These are phyloP conservation scores for Cryphonectria carpinicola DNA, from an alignment of 2,329 filamentous ascomycete species.

Conservation along the genomic window DNA sequence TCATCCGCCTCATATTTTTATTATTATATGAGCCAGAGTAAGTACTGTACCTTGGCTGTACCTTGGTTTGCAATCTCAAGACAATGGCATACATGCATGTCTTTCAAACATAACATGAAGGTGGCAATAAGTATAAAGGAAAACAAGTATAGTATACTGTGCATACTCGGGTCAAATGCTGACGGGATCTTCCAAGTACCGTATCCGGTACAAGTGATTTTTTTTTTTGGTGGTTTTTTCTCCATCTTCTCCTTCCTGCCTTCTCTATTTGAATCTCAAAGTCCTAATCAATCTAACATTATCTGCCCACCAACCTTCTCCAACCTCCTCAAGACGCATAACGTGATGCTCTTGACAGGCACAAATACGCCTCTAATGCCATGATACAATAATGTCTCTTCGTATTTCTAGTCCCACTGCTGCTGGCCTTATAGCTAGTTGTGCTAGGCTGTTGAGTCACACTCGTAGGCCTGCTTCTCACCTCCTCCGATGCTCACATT, in stretches of 20 bases:
- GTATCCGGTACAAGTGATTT: constrained; percentile 14
- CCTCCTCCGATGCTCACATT: constrained; percentile 18
- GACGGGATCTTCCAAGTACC: background rate
- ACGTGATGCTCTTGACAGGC: background rate
- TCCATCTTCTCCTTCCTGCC: background rate
- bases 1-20: background rate
- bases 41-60: too few species aligned
- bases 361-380: background rate
- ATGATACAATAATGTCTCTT: constrained; percentile 20
- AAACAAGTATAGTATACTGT: background rate
- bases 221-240: background rate
- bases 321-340: background rate
- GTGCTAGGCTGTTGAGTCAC: constrained; percentile 1
- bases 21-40: background rate
- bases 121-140: background rate
- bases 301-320: background rate
- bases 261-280: too few species aligned
- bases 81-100: background rate
- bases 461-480: background rate
- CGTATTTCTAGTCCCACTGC: constrained; percentile 14
- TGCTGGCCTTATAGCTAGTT: constrained; percentile 10
- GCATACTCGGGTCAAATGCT: background rate
- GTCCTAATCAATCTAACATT: background rate
- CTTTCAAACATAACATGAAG: background rate
- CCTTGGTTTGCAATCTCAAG: too few species aligned